Conservation (phyloP, 1,139 yeast genomes). For the Protomyces gravidus region DNA sequence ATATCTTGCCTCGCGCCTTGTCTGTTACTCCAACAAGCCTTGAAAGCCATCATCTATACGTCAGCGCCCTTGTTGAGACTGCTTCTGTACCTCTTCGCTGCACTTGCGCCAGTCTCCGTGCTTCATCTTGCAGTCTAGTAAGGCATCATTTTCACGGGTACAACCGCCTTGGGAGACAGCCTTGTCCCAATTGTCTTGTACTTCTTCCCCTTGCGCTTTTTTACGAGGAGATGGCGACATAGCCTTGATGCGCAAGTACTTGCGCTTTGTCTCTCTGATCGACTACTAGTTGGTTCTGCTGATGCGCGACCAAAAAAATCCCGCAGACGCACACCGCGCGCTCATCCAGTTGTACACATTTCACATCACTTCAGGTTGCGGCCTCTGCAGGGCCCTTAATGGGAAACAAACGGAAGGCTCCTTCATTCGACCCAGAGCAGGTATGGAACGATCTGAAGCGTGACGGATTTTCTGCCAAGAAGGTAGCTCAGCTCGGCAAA, state of each 20-base stretch:
- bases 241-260: not conserved
- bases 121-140: conserved; percentile 7
- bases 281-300: too few species aligned
- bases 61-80: not conserved
- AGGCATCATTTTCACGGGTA: conserved; percentile 8
- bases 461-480: not conserved
- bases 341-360: too few species aligned
- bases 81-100: not conserved
- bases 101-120: conserved; percentile 26
- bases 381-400: too few species aligned
- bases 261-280: too few species aligned
- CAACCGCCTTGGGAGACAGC: conserved; percentile 25
- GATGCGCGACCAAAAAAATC: too few species aligned
- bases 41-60: conserved; percentile 19
- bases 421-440: not conserved
- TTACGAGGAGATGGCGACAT: not conserved
- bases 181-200: conserved; percentile 22
- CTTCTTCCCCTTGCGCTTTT: not conserved
- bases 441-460: not conserved
- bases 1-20: too few species aligned
- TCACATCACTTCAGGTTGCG: too few species aligned
- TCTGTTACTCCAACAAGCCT: conserved; percentile 12
- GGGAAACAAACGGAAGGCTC: conserved; percentile 1
- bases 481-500: not conserved
- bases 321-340: too few species aligned